Base-by-base conservation (phyloP, 1,139 yeast species). In the Pichia sp. region DNA sequence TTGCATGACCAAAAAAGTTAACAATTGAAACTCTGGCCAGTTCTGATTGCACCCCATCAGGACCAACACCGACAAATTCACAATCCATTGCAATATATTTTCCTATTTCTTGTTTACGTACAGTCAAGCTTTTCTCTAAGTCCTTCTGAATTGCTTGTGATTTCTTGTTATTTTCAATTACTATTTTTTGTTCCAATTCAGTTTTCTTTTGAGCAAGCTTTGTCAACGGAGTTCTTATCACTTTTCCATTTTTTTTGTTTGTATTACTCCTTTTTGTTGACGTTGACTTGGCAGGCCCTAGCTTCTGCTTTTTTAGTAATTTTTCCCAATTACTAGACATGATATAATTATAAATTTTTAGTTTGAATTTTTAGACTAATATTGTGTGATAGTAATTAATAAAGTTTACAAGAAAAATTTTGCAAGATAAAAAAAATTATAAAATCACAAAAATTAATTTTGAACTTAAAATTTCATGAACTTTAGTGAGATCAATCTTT, bases 31-130 rank as follows among this genome's bases (percentile, higher is more conserved):
- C 90, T 56, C 97, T 73, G 0, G 96, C 97, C 29, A 90, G 70
- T 1, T 82, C 90, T 6, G 90, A 82, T 41, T 74, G 77, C 34
- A 61, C 58, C 8, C 94, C 95, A 22, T 79, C 80, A 1, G 76
- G 77, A 0, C 96, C 97, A 0, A 85, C 82, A 7, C 97, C 97
- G 1, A 90, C 97, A 71, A 90, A 89, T 60, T 90, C 97, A 70
- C 97, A 89, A 67, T 90, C 97, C 51, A 90, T 77, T 0, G 96
- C 89, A 8, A 90, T 57, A 56, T 77, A 88, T 58, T 76, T 83
- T 0, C 96, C 96, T 1, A 79, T 72, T 44, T 72, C 75, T 34
- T 40, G 35, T 29, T 47, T 42, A 7, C 44, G 32, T 16, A 23
- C 20, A 4, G 45, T 44, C 15, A 45, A 12, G 16, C 15, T 32